A percentile compares a stretch with the other conserved stretches of the same genome.
Evolutionary conservation across 495 filamentous ascomycete genomes (phyloP).

Genomic region (Aspergillus egyptiacus): DNA sequence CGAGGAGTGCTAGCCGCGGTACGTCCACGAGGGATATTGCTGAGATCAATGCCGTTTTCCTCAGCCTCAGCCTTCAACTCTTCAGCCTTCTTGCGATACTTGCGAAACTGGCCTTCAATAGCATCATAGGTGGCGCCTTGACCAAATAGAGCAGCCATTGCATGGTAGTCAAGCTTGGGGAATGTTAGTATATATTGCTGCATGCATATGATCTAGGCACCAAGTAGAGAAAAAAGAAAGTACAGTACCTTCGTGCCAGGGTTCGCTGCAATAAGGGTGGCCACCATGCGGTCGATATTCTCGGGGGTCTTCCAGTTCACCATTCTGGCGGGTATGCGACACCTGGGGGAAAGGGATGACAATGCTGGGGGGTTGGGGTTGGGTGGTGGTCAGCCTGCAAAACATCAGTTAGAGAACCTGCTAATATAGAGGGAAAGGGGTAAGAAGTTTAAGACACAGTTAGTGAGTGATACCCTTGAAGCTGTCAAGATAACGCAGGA

Average conservation of each 20-base stretch:
- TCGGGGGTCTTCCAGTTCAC: conserved; percentile 33
- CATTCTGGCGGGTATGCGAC: conserved; percentile 21
- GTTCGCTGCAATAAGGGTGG: conserved; percentile 27
- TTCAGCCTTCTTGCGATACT: conserved; percentile 20
- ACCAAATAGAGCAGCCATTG: conserved; percentile 20
- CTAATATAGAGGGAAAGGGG: too few relatives aligned
- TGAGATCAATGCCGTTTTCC: conserved; percentile 2
- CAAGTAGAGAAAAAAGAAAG: too few relatives aligned
- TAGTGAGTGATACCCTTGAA: too few relatives aligned
- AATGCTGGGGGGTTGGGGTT: too few relatives aligned
- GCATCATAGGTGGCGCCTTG: conserved; percentile 23
- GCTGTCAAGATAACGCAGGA: too few relatives aligned
- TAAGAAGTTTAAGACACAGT: too few relatives aligned
- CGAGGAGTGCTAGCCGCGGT: conserved; percentile 9
- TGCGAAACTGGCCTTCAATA: conserved; percentile 19
- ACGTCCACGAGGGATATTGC: conserved; percentile 10
- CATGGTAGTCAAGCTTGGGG: conserved; percentile 19
- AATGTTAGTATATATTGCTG: neutral
- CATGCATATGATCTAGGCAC: too few relatives aligned
- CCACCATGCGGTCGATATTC: conserved; percentile 27
- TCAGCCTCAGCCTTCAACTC: conserved; percentile 14
- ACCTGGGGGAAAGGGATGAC: too few relatives aligned
- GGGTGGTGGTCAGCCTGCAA: too few relatives aligned
- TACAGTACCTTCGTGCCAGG: conserved; percentile 18
- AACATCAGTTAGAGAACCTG: too few relatives aligned